Percentiles rank a stretch among this genome's conserved stretches.
Conservation (phyloP, 306 rosid genomes). For the Gynostemma pentaphyllum region DNA sequence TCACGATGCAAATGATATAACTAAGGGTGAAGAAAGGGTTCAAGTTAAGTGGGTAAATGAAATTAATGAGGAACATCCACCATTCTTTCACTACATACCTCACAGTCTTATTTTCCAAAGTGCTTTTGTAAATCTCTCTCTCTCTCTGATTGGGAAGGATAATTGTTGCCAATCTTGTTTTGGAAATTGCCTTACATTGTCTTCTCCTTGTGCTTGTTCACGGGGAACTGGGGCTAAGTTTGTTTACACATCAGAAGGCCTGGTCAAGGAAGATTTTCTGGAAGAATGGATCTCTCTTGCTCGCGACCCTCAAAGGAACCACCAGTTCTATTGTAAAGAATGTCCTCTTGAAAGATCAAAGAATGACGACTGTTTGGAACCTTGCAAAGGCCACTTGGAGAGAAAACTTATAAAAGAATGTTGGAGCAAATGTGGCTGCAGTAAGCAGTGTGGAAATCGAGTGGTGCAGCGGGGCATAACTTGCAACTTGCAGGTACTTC, state of each 20-base stretch:
- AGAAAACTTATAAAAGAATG: constrained; percentile 80
- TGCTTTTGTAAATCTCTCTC: constrained; percentile 44
- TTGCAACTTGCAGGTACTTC: constrained; percentile 69
- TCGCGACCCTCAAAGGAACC: constrained; percentile 34
- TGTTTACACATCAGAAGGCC: constrained; percentile 58
- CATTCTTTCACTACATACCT: constrained; percentile 54
- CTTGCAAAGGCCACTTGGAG: constrained; percentile 85
- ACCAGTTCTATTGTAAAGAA: constrained; percentile 43
- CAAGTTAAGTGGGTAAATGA: constrained; percentile 60
- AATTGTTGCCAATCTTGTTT: constrained; percentile 71
- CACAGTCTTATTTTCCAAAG: constrained; percentile 42
- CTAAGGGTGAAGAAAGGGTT: constrained; percentile 79
- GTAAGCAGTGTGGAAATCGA: constrained; percentile 74
- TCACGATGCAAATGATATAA: constrained; percentile 43
- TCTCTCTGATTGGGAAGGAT: constrained; percentile 46
- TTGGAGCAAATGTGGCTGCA: constrained; percentile 93
- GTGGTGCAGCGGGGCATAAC: constrained; percentile 86
- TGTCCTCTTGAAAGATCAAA: constrained; percentile 68
- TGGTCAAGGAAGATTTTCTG: constrained; percentile 55
- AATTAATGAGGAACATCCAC: constrained; percentile 29
- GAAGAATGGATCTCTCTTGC: constrained; percentile 54
- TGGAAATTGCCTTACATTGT: constrained; percentile 56
- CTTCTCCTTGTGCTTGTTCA: constrained; percentile 61
- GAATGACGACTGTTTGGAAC: constrained; percentile 57
- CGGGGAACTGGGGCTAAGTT: constrained; percentile 43